These are phyloP conservation scores for Solanum sparsipilum DNA, from an alignment of 257 asterid species.

Conservation along the genomic window DNA sequence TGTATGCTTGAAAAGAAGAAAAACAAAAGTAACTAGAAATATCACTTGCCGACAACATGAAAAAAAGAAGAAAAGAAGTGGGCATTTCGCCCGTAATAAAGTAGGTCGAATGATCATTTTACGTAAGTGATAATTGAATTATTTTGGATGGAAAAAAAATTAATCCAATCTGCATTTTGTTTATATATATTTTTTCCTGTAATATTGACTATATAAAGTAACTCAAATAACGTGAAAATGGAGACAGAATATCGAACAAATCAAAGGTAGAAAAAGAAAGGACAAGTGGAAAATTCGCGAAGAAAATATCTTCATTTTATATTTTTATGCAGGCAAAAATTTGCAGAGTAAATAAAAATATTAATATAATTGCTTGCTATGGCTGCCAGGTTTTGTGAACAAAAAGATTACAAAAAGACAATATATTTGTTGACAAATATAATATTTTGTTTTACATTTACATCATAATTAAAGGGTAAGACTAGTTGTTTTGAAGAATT, in stretches of 20 bases:
- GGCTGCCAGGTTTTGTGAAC: not conserved
- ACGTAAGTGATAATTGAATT: no score
- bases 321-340: not conserved
- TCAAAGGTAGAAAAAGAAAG: not conserved
- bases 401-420: not conserved
- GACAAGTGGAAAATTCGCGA: not conserved
- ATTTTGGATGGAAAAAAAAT: no score
- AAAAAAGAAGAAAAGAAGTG: no score
- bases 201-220: no score
- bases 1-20: no score
- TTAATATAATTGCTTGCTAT: not conserved
- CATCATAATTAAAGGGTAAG: not conserved
- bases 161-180: no score
- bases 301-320: not conserved
- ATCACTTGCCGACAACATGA: no score
- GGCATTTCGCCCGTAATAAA: no score
- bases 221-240: not conserved
- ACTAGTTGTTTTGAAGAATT: not conserved
- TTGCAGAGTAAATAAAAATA: not conserved
- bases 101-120: no score
- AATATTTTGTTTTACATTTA: not conserved
- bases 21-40: no score
- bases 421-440: not conserved
- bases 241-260: not conserved
- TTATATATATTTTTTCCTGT: no score